A percentile compares a stretch with the other conserved stretches of the same genome.
These are phyloP conservation scores for Endoconidiophora polonica DNA, from an alignment of 2,329 filamentous ascomycete genomes.

Conservation along the genomic window DNA sequence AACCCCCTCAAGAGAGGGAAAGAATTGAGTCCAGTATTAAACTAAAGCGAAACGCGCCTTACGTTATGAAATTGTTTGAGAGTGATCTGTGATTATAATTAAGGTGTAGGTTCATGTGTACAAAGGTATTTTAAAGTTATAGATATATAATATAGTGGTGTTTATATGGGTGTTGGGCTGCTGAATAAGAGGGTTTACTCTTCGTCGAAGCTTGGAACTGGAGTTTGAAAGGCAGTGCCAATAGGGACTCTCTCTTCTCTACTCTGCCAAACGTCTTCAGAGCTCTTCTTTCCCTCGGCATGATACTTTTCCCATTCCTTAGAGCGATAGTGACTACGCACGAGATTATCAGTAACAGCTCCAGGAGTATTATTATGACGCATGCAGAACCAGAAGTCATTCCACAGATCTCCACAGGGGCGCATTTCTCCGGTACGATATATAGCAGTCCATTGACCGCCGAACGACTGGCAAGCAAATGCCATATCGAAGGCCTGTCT, in stretches of 20 bases:
- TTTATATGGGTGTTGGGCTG: not conserved
- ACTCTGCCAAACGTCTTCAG: slow-evolving; percentile 79
- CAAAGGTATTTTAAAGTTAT: too few relatives aligned
- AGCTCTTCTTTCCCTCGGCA: slow-evolving; percentile 45
- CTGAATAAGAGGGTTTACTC: not conserved
- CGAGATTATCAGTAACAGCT: slow-evolving; percentile 38
- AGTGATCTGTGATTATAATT: not conserved
- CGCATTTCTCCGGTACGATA: slow-evolving; percentile 72
- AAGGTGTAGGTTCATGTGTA: too few relatives aligned
- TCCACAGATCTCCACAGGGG: slow-evolving; percentile 71
- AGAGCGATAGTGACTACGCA: slow-evolving; percentile 51
- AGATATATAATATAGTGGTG: too few relatives aligned
- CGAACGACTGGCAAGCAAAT: slow-evolving; percentile 84
- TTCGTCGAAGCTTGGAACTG: slow-evolving; percentile 24
- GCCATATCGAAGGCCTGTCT: slow-evolving; percentile 79
- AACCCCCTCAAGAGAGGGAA: slow-evolving; percentile 4
- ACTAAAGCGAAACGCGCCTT: not conserved
- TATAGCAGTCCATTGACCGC: slow-evolving; percentile 79
- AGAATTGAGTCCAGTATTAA: slow-evolving; percentile 13
- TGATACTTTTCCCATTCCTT: slow-evolving; percentile 47
- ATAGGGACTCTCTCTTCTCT: slow-evolving; percentile 43
- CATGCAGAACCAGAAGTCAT: slow-evolving; percentile 98
- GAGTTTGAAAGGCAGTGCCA: slow-evolving; percentile 28
- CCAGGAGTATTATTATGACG: slow-evolving; percentile 46
- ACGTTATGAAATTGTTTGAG: not conserved